phyloP scores from a whole-genome alignment of 805 yeast species.

The Tetrapisispora arboricola region DNA sequence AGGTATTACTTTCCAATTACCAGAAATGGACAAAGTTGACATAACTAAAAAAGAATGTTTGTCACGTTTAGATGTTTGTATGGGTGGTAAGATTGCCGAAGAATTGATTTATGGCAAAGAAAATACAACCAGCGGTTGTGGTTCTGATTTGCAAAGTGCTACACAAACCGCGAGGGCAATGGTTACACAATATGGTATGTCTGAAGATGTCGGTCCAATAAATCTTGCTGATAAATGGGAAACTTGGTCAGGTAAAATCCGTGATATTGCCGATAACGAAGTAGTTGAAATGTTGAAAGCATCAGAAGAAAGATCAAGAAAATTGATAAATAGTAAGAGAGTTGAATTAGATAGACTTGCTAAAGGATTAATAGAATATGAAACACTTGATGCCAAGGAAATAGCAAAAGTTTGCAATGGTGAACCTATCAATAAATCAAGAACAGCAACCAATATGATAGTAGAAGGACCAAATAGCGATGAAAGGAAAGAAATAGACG shows the following conservation, averaged over 20 bases:
- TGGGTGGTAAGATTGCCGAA: slow-evolving; percentile 99
- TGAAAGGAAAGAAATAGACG: slow-evolving; percentile 33
- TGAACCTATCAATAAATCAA: slow-evolving; percentile 58
- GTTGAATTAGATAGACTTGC: slow-evolving; percentile 80
- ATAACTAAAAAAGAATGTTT: slow-evolving; percentile 81
- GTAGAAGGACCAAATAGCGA: slow-evolving; percentile 45
- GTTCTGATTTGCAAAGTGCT: slow-evolving; percentile 82
- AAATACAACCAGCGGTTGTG: slow-evolving; percentile 91
- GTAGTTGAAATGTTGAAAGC: slow-evolving; percentile 63
- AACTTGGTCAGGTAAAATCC: slow-evolving; percentile 81
- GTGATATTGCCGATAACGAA: slow-evolving; percentile 89
- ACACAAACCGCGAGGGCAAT: slow-evolving; percentile 90
- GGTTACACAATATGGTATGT: slow-evolving; percentile 97
- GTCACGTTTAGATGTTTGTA: slow-evolving; percentile 90
- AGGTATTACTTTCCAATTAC: slow-evolving; percentile 94
- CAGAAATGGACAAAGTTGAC: slow-evolving; percentile 96
- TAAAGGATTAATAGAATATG: slow-evolving; percentile 88
- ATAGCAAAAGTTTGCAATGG: slow-evolving; percentile 81
- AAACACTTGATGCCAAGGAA: slow-evolving; percentile 84
- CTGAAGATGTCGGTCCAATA: slow-evolving; percentile 87
- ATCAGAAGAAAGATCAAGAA: slow-evolving; percentile 73
- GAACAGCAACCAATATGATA: slow-evolving; percentile 65
- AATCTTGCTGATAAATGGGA: slow-evolving; percentile 86
- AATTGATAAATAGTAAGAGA: slow-evolving; percentile 48
- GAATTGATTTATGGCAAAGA: slow-evolving; percentile 85